phyloP scores from a whole-genome alignment of 768 basidiomycete genomes.

The Jaapia argillacea region DNA sequence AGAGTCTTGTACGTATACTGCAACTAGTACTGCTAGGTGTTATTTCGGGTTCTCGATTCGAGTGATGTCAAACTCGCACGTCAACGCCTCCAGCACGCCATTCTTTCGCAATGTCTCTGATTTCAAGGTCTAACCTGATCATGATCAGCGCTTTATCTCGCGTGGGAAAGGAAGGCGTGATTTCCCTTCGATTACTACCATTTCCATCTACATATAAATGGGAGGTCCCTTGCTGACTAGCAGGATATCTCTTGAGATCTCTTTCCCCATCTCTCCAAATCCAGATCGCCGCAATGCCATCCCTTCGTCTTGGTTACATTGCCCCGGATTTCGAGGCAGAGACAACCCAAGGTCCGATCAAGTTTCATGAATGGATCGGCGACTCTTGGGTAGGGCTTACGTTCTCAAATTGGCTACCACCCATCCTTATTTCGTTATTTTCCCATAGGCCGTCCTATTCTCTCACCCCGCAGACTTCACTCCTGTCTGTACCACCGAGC shows the following conservation, averaged over 20 bases:
- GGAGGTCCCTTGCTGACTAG: too few species aligned
- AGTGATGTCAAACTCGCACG: too few species aligned
- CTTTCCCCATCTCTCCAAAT: too few species aligned
- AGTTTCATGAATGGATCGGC: slow-evolving; percentile 90
- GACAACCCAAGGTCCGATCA: slow-evolving; percentile 81
- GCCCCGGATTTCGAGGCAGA: slow-evolving; percentile 90
- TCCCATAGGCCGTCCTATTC: slow-evolving; percentile 71
- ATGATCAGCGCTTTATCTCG: not conserved
- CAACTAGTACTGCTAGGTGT: too few species aligned
- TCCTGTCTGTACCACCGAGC: slow-evolving; percentile 95
- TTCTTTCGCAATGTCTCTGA: too few species aligned
- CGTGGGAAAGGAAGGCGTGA: slow-evolving; percentile 64
- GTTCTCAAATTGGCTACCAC: too few species aligned
- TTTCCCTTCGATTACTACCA: slow-evolving; percentile 18
- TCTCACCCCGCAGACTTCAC: slow-evolving; percentile 92
- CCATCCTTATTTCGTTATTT: slow-evolving; percentile 1
- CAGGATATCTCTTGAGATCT: too few species aligned
- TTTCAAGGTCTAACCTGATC: too few species aligned
- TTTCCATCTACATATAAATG: too few species aligned
- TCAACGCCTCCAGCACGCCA: too few species aligned
- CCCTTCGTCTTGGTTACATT: slow-evolving; percentile 75
- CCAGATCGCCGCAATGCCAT: slow-evolving; percentile 30
- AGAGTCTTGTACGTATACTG: too few species aligned
- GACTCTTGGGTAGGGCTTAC: slow-evolving; percentile 64
- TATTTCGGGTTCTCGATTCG: too few species aligned